Evolutionary conservation across 495 filamentous ascomycete species (phyloP).

Genomic region (Aspergillus nanangensis): DNA sequence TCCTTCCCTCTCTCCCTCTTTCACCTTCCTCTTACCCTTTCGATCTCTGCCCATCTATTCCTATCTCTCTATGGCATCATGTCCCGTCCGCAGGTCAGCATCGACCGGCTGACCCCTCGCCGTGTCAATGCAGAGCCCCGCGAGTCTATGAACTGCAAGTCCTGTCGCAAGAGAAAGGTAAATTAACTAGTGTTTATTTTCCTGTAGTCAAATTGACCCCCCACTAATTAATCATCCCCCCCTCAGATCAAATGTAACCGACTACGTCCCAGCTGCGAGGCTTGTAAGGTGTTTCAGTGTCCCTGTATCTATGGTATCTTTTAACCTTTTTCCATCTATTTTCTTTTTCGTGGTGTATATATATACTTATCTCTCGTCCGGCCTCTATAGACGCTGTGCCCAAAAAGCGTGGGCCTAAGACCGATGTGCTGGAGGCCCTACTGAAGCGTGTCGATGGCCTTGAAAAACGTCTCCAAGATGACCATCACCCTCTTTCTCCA

Average conservation of each 20-base stretch:
- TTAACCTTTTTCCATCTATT: neutral
- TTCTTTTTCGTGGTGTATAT: neutral
- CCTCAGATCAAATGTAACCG: slow-evolving; percentile 95
- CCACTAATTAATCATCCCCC: too few relatives aligned
- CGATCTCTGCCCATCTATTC: neutral
- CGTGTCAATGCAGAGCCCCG: slow-evolving; percentile 70
- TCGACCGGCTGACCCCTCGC: slow-evolving; percentile 73
- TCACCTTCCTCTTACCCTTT: neutral
- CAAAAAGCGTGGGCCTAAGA: slow-evolving; percentile 85
- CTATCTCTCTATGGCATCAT: slow-evolving; percentile 31
- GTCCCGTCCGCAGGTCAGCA: slow-evolving; percentile 77
- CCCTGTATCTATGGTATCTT: slow-evolving; percentile 80
- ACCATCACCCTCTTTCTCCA: slow-evolving; percentile 49
- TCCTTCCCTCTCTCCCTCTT: slow-evolving; percentile 5
- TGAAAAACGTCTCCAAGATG: slow-evolving; percentile 71
- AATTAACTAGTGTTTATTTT: too few relatives aligned
- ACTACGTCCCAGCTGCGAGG: slow-evolving; percentile 75
- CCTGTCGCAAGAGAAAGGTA: slow-evolving; percentile 87
- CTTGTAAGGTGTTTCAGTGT: slow-evolving; percentile 83
- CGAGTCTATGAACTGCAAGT: slow-evolving; percentile 93
- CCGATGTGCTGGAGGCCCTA: slow-evolving; percentile 79
- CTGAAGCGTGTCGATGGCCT: slow-evolving; percentile 79
- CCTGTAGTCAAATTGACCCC: too few relatives aligned
- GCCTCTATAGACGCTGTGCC: slow-evolving; percentile 68
- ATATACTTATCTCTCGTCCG: neutral